Evolutionary conservation across 208 protist species (phyloP).

Genomic region (Leishmania gerbilli): DNA sequence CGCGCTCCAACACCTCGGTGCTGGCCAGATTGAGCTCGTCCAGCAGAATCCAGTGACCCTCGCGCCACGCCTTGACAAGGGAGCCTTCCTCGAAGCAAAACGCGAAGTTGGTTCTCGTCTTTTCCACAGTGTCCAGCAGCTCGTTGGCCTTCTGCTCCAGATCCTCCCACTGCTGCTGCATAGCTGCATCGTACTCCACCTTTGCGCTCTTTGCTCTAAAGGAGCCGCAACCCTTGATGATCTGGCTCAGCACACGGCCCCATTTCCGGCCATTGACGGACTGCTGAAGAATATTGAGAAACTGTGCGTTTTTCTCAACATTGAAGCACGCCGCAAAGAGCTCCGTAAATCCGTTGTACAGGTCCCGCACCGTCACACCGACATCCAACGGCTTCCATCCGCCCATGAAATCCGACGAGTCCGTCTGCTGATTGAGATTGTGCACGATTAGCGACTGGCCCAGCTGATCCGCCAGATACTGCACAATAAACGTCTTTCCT

Average conservation of each 20-base stretch:
- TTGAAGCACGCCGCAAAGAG: constrained; percentile 96
- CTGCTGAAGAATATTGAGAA: constrained; percentile 71
- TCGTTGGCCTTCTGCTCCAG: constrained; percentile 55
- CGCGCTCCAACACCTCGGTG: constrained; percentile 96
- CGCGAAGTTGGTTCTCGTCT: constrained; percentile 88
- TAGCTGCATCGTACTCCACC: constrained; percentile 17
- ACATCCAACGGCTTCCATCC: constrained; percentile 99
- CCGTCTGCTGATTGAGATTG: constrained; percentile 99
- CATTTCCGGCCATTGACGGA: constrained; percentile 68
- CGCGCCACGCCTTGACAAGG: constrained; percentile 95
- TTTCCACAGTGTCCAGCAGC: constrained; percentile 56
- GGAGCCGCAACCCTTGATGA: constrained; percentile 75
- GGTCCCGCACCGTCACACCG: constrained; percentile 55
- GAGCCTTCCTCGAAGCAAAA: constrained; percentile 99
- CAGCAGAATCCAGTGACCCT: constrained; percentile 99
- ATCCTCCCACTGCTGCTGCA: constrained; percentile 53
- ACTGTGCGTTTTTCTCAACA: constrained; percentile 73
- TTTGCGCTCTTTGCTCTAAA: constrained; percentile 63
- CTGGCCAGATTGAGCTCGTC: constrained; percentile 99
- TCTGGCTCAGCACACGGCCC: constrained; percentile 59
- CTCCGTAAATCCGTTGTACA: constrained; percentile 88
- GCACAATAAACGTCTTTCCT: constrained; percentile 95
- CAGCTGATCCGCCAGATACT: constrained; percentile 90
- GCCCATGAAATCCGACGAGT: constrained; percentile 99
- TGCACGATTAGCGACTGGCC: constrained; percentile 95